phyloP scores from a whole-genome alignment of 2,329 filamentous ascomycete genomes.

The Parascedosporium putredinis region DNA sequence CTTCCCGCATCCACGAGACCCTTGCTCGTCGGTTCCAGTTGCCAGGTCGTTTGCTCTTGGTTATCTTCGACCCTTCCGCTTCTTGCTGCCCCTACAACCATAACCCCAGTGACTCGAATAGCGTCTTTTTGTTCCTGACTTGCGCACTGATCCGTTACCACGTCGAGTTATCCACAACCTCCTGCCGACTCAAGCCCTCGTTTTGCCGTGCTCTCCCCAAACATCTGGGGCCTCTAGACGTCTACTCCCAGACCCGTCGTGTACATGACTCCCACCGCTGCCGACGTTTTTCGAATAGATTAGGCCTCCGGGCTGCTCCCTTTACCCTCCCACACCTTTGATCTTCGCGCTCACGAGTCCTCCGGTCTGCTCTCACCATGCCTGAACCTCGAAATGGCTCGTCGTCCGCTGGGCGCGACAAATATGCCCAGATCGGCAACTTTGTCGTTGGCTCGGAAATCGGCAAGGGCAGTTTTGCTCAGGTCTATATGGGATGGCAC shows the following conservation, averaged over 20 bases:
- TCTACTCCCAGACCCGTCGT: constrained; percentile 14
- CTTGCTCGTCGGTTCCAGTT: neutral
- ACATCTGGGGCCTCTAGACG: neutral
- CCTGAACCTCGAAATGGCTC: constrained; percentile 10
- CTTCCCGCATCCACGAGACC: neutral
- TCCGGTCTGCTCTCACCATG: constrained; percentile 7
- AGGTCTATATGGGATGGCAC: constrained; percentile 81
- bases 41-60: neutral
- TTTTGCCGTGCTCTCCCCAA: neutral
- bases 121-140: neutral
- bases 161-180: neutral
- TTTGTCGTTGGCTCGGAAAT: constrained; percentile 83
- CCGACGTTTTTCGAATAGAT: constrained; percentile 24
- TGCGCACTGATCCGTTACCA: neutral
- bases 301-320: constrained; percentile 25
- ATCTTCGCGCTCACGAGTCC: neutral
- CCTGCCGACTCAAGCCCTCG: neutral
- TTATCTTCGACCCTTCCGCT: neutral
- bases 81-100: constrained; percentile 5
- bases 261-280: constrained; percentile 29
- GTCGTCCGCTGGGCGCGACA: constrained; percentile 6
- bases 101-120: neutral
- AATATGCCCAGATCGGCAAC: constrained; percentile 44
- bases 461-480: constrained; percentile 94
- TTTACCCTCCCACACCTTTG: neutral